Percentiles rank a stretch among this genome's conserved stretches.
Evolutionary conservation across 768 basidiomycete species (phyloP).

Genomic region (Pisolithus sp.): DNA sequence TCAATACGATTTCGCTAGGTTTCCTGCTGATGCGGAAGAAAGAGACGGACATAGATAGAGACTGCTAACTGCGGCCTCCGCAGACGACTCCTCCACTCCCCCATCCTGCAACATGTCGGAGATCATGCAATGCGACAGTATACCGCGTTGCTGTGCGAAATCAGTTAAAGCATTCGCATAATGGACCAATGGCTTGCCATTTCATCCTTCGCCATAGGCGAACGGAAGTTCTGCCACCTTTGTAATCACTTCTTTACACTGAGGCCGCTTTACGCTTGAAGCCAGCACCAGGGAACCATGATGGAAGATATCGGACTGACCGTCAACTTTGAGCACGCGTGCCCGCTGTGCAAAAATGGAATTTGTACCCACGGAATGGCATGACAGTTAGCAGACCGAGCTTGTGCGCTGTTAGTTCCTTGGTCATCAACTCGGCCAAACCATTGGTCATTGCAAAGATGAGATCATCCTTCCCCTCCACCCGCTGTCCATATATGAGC

Average conservation of each 20-base stretch:
- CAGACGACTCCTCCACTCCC: background rate
- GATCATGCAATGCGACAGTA: background rate
- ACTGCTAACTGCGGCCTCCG: background rate
- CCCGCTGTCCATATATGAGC: conserved; percentile 2
- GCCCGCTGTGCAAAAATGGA: background rate
- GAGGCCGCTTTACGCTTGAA: conserved; percentile 2
- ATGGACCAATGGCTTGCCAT: background rate
- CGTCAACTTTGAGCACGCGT: background rate
- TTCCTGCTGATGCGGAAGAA: too few relatives aligned
- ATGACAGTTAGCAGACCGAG: conserved; percentile 3
- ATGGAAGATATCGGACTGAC: conserved; percentile 8
- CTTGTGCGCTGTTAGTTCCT: background rate
- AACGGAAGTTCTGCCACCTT: conserved; percentile 1
- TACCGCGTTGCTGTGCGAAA: background rate
- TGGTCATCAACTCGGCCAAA: background rate
- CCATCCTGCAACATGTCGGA: background rate
- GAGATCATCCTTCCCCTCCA: conserved; percentile 4
- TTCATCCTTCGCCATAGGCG: conserved; percentile 1
- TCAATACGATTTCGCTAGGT: too few relatives aligned
- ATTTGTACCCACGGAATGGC: conserved; percentile 3
- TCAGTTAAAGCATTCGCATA: too few relatives aligned
- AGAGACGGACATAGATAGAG: conserved; percentile 1
- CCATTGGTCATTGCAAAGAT: background rate
- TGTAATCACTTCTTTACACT: background rate
- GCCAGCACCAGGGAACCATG: conserved; percentile 10